These are phyloP conservation scores for Coffea eugenioides DNA, from an alignment of 257 asterid species.

Conservation along the genomic window DNA sequence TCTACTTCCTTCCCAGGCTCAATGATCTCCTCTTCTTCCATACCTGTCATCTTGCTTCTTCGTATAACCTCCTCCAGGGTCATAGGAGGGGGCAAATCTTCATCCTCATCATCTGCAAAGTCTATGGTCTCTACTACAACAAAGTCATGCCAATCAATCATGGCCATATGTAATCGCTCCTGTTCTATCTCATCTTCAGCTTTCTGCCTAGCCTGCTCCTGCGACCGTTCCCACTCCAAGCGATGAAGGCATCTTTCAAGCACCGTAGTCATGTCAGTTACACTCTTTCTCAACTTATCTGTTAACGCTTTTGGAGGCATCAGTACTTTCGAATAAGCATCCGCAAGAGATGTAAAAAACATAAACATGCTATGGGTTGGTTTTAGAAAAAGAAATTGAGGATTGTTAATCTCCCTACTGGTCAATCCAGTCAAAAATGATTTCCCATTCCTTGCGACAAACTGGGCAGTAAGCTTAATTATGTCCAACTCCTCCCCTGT, in stretches of 20 bases:
- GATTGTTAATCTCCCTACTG: conserved; percentile 79
- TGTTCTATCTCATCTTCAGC: conserved; percentile 92
- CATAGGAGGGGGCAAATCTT: conserved; percentile 93
- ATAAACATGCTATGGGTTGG: conserved; percentile 96
- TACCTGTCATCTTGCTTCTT: conserved; percentile 78
- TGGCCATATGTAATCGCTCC: conserved; percentile 85
- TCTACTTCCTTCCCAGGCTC: conserved; percentile 94
- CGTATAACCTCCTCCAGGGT: conserved; percentile 92
- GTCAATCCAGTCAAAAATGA: conserved; percentile 86
- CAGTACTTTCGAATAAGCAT: conserved; percentile 89
- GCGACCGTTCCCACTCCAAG: conserved; percentile 93
- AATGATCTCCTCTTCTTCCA: conserved; percentile 68
- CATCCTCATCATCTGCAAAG: conserved; percentile 96
- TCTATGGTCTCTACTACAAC: conserved; percentile 92
- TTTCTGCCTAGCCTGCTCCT: conserved; percentile 93
- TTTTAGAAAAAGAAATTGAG: conserved; percentile 84
- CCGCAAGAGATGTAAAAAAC: conserved; percentile 95
- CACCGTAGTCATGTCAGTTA: conserved; percentile 78
- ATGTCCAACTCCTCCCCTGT: conserved; percentile 94
- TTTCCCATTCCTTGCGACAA: conserved; percentile 91
- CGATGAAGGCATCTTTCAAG: conserved; percentile 85
- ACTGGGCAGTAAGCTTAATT: conserved; percentile 91
- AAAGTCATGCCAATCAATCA: conserved; percentile 98
- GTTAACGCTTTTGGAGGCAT: conserved; percentile 84
- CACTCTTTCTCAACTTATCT: conserved; percentile 69